Conservation (phyloP, 2,329 filamentous ascomycete genomes). For the Penicillium decumbens region DNA sequence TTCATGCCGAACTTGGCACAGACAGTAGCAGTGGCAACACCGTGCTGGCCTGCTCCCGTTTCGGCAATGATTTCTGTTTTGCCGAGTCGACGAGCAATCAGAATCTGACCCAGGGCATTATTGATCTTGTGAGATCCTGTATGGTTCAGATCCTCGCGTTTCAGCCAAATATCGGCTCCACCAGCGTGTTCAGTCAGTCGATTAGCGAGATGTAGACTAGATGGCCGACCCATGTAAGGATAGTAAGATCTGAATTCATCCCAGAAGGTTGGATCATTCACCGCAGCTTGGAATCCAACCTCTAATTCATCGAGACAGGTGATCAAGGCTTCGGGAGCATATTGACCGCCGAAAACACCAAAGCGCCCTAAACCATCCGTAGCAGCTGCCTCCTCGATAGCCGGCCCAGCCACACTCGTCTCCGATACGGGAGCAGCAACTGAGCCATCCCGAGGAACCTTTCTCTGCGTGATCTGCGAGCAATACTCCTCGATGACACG, state of each 20-base stretch:
- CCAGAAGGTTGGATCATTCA: slow-evolving; percentile 85
- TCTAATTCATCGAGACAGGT: slow-evolving; percentile 85
- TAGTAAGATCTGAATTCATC: slow-evolving; percentile 90
- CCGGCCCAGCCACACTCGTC: slow-evolving; percentile 25
- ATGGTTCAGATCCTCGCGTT: slow-evolving; percentile 94
- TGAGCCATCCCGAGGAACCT: background rate
- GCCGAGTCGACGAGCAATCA: slow-evolving; percentile 79
- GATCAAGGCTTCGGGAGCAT: slow-evolving; percentile 94
- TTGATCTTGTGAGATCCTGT: slow-evolving; percentile 99
- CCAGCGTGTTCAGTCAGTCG: slow-evolving; percentile 79
- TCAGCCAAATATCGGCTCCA: slow-evolving; percentile 93
- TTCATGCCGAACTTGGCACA: slow-evolving; percentile 97
- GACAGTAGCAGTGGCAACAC: slow-evolving; percentile 90
- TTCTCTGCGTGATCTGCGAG: slow-evolving; percentile 53
- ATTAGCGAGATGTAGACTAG: slow-evolving; percentile 78
- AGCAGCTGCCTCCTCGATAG: slow-evolving; percentile 43
- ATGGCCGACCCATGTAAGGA: slow-evolving; percentile 87
- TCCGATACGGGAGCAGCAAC: background rate
- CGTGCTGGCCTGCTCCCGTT: slow-evolving; percentile 92
- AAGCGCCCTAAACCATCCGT: slow-evolving; percentile 52
- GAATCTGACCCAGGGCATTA: slow-evolving; percentile 86
- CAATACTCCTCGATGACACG: slow-evolving; percentile 80
- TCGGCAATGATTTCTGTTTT: slow-evolving; percentile 97
- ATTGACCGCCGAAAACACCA: slow-evolving; percentile 90
- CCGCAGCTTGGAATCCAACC: slow-evolving; percentile 77